These are phyloP conservation scores for Elsinoe ampelina DNA, from an alignment of 2,329 filamentous ascomycete species.

Conservation along the genomic window DNA sequence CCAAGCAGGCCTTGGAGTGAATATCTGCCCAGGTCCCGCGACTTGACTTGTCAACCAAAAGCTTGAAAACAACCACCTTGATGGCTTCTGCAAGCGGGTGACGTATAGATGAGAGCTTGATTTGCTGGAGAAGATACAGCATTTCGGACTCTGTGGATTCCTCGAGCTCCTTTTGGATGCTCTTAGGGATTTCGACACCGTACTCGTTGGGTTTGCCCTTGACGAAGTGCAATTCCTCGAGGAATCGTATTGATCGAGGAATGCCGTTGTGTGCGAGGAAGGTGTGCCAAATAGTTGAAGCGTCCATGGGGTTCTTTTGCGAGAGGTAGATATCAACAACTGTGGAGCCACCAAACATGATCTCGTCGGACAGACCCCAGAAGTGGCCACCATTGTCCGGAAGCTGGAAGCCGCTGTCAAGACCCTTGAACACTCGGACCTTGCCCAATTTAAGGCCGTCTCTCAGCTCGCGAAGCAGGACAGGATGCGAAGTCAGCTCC, in stretches of 20 bases:
- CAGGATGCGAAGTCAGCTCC: constrained; percentile 11
- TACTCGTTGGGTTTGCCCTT: constrained; percentile 2
- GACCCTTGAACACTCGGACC: constrained; percentile 15
- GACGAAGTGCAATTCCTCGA: constrained; percentile 16
- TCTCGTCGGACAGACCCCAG: constrained; percentile 14
- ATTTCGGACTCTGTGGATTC: constrained; percentile 16
- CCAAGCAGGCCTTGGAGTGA: constrained; percentile 16
- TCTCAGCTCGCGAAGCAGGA: constrained; percentile 14
- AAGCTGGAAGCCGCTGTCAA: constrained; percentile 16
- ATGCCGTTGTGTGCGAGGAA: constrained; percentile 17
- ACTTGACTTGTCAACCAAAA: constrained; percentile 14
- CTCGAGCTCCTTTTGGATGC: constrained; percentile 14
- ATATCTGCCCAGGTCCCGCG: constrained; percentile 9
- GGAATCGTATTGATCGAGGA: constrained; percentile 13
- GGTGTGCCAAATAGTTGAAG: constrained; percentile 16
- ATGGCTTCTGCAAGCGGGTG: constrained; percentile 14
- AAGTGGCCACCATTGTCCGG: constrained; percentile 16
- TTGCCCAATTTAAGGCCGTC: constrained; percentile 11
- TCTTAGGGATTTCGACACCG: constrained; percentile 13
- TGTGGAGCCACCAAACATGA: not conserved
- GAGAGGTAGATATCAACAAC: constrained; percentile 16
- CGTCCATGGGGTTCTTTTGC: constrained; percentile 14
- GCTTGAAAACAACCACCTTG: constrained; percentile 1
- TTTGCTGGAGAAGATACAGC: constrained; percentile 14
- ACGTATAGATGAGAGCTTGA: constrained; percentile 8